Base-by-base conservation (phyloP, 371 early-diverging fungal species). In the Phascolomyces articulosus region DNA sequence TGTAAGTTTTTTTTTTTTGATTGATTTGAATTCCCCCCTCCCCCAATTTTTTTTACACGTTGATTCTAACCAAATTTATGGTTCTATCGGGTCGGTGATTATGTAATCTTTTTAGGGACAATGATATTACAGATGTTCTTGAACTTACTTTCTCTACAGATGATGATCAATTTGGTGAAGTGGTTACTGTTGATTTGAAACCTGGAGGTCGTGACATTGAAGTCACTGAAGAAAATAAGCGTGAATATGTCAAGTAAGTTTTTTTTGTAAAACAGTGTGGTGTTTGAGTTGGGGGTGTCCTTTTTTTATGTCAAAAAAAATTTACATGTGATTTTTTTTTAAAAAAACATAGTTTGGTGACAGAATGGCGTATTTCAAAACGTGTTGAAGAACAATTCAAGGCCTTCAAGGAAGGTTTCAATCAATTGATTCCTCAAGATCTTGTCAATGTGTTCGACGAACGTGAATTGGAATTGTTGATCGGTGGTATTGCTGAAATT, bases 401-500 rank as follows among this genome's bases (percentile, higher is more conserved):
- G 62, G 95, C 96, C 7, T 96, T 99, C 79, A 84, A 87, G 63
- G 90, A 93, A 67, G 99, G 99, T 0, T 96, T 99, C 83, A 91
- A 95, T 74, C 96, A 98, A 74, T 78, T 99, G 31, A 92, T 99
- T 60, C 98, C 98, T 28, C 88, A 89, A 66, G 96, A 97, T 28
- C 81, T 97, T 27, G 88, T 99, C 60, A 85, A 87, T 58, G 97
- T 98, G 28, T 99, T 98, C 85, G 96, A 98, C 76, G 98, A 98
- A 74, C 93, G 95, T 65, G 99, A 99, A 80, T 78, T 99, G 59
- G 99, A 98, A 85, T 85, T 99, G 31, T 85, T 98, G 44, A 97
- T 99, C 73, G 95, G 97, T n/a, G 99, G 99, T 64, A 83, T 98
- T 69, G 94, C 97, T 8, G 98, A 99, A 70, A 96, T 99, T 63